phyloP scores from a whole-genome alignment of 805 yeast genomes.

The Monosporozyma servazzii region DNA sequence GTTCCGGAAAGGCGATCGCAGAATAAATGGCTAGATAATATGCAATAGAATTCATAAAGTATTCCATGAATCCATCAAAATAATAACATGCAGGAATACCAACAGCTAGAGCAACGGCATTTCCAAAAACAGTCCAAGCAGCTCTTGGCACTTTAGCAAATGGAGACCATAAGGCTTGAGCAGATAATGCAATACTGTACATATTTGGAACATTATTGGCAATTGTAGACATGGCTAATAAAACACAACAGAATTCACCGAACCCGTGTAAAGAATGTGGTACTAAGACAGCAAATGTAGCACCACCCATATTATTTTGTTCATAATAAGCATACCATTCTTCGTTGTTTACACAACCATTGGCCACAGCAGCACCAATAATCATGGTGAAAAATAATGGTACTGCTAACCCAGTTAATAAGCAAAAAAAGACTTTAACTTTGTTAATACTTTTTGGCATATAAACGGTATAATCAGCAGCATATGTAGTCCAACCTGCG shows the following conservation, averaged over 20 bases:
- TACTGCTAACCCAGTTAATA: slow-evolving; percentile 51
- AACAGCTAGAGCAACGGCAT: slow-evolving; percentile 70
- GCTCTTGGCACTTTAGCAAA: slow-evolving; percentile 72
- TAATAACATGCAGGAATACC: slow-evolving; percentile 81
- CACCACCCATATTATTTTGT: slow-evolving; percentile 63
- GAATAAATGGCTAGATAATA: slow-evolving; percentile 85
- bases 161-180: slow-evolving; percentile 75
- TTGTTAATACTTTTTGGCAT: slow-evolving; percentile 60
- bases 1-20: slow-evolving; percentile 67
- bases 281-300: slow-evolving; percentile 69
- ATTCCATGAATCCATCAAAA: slow-evolving; percentile 62
- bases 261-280: slow-evolving; percentile 76
- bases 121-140: slow-evolving; percentile 71
- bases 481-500: slow-evolving; percentile 90
- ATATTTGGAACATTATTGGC: slow-evolving; percentile 90
- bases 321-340: slow-evolving; percentile 44
- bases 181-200: slow-evolving; percentile 82
- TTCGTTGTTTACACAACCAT: slow-evolving; percentile 45
- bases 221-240: slow-evolving; percentile 77
- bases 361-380: slow-evolving; percentile 79
- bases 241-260: slow-evolving; percentile 82
- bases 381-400: slow-evolving; percentile 68
- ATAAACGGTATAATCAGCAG: slow-evolving; percentile 87
- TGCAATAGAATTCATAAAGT: slow-evolving; percentile 86
- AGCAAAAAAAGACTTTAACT: slow-evolving; percentile 51